phyloP scores from a whole-genome alignment of 1,284 basidiomycete genomes.

The Cystobasidiaceae sp. region DNA sequence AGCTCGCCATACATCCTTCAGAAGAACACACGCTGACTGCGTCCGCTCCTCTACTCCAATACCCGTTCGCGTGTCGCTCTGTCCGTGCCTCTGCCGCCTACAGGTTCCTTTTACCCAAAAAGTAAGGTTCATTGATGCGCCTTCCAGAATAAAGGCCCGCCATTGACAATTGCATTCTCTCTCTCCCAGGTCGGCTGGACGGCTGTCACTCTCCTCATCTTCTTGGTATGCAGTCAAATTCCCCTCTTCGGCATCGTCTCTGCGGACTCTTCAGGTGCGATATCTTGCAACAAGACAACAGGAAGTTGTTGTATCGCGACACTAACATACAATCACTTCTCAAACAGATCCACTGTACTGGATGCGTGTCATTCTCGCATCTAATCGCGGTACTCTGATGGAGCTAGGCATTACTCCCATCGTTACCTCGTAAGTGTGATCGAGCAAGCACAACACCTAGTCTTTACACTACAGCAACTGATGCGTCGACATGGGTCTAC shows the following conservation, averaged over 20 bases:
- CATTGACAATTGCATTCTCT: not conserved
- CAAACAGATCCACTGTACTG: slow-evolving; percentile 84
- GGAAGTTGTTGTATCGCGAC: not conserved
- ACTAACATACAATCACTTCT: not conserved
- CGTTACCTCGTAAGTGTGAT: slow-evolving; percentile 63
- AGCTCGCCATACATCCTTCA: too few species aligned
- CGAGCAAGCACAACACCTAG: too few species aligned
- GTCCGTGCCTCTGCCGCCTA: not conserved
- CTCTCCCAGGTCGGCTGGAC: slow-evolving; percentile 71
- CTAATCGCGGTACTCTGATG: slow-evolving; percentile 97
- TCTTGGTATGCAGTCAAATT: slow-evolving; percentile 95
- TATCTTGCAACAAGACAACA: not conserved
- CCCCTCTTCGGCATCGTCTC: slow-evolving; percentile 95
- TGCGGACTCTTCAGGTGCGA: slow-evolving; percentile 70
- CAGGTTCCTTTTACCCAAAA: slow-evolving; percentile 91
- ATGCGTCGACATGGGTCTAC: not conserved
- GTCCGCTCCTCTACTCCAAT: not conserved
- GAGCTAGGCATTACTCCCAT: slow-evolving; percentile 97
- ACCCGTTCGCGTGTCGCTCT: not conserved
- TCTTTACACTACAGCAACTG: too few species aligned
- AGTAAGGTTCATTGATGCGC: not conserved
- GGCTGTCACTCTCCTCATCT: slow-evolving; percentile 91
- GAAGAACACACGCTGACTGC: not conserved
- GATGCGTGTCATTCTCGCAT: slow-evolving; percentile 98
- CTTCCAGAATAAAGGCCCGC: too few species aligned